A percentile compares a stretch with the other conserved stretches of the same genome.
These are phyloP conservation scores for Tulasnella sp. DNA, from an alignment of 768 basidiomycete genomes.

Conservation along the genomic window DNA sequence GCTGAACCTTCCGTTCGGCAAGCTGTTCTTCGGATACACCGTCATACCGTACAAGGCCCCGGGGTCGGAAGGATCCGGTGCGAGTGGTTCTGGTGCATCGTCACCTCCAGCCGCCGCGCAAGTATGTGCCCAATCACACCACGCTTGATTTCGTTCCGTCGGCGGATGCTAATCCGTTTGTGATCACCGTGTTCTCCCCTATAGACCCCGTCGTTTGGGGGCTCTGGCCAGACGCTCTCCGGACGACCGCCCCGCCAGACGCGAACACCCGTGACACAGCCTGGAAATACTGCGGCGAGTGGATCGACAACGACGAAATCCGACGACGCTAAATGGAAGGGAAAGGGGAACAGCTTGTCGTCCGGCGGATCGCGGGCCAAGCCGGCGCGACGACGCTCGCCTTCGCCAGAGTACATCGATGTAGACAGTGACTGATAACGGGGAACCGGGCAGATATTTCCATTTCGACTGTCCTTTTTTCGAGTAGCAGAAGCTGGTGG, in stretches of 20 bases:
- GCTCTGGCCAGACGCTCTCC: constrained; percentile 61
- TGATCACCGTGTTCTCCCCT: constrained; percentile 37
- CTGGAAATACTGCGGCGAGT: neutral
- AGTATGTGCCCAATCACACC: neutral
- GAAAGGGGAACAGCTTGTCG: constrained; percentile 26
- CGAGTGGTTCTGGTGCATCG: constrained; percentile 31
- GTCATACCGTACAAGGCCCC: constrained; percentile 58
- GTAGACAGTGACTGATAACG: constrained; percentile 28
- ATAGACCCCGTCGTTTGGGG: constrained; percentile 50
- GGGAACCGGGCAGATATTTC: neutral
- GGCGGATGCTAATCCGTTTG: constrained; percentile 5
- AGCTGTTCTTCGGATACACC: constrained; percentile 95
- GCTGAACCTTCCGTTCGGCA: constrained; percentile 84
- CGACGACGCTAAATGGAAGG: constrained; percentile 19
- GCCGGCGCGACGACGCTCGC: neutral
- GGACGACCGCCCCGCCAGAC: constrained; percentile 46
- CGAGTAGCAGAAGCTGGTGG: neutral
- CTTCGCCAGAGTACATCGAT: constrained; percentile 30
- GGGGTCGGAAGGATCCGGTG: constrained; percentile 36
- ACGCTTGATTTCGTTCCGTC: constrained; percentile 9
- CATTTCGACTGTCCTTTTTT: constrained; percentile 1
- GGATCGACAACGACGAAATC: neutral
- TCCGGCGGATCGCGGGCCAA: constrained; percentile 12
- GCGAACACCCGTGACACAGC: constrained; percentile 29
- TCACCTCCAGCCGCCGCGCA: constrained; percentile 15